Conservation (phyloP, 2,329 filamentous ascomycete species). For the Fusarium pseudonygamai region DNA sequence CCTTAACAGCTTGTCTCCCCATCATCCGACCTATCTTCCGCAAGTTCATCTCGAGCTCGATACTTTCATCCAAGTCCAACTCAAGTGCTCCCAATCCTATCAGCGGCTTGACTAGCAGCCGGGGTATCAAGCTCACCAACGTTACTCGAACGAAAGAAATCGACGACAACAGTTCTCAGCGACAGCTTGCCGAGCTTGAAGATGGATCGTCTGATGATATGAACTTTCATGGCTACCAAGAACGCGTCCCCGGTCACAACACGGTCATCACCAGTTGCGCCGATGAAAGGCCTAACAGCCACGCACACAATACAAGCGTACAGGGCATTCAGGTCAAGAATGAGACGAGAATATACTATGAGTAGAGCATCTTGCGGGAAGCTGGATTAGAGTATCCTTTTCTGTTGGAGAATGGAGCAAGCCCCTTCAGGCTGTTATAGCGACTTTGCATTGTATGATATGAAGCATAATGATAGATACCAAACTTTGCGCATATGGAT, state of each 20-base stretch:
- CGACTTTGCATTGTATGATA: neutral
- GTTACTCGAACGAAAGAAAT: constrained; percentile 21
- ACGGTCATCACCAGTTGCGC: constrained; percentile 6
- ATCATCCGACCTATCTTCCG: constrained; percentile 25
- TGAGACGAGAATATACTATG: constrained; percentile 28
- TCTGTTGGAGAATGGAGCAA: neutral
- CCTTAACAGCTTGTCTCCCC: constrained; percentile 19
- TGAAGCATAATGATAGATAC: neutral
- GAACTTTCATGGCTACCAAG: constrained; percentile 13
- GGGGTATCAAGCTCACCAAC: constrained; percentile 24
- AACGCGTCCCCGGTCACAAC: constrained; percentile 11
- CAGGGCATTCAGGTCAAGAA: constrained; percentile 32
- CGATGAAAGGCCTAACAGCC: neutral
- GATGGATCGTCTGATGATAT: constrained; percentile 26
- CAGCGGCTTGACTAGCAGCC: constrained; percentile 26
- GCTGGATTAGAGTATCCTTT: accelerated
- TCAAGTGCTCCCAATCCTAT: constrained; percentile 19
- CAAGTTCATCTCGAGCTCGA: constrained; percentile 8
- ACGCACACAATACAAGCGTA: neutral
- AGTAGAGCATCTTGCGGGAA: neutral
- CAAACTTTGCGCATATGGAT: neutral
- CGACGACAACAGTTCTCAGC: constrained; percentile 27
- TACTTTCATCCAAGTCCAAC: constrained; percentile 22
- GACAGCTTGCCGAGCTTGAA: constrained; percentile 22
- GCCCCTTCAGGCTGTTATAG: no score